Percentiles rank a stretch among this genome's conserved stretches.
These are phyloP conservation scores for Termitomyces titanicus DNA, from an alignment of 768 basidiomycete species.

Conservation along the genomic window DNA sequence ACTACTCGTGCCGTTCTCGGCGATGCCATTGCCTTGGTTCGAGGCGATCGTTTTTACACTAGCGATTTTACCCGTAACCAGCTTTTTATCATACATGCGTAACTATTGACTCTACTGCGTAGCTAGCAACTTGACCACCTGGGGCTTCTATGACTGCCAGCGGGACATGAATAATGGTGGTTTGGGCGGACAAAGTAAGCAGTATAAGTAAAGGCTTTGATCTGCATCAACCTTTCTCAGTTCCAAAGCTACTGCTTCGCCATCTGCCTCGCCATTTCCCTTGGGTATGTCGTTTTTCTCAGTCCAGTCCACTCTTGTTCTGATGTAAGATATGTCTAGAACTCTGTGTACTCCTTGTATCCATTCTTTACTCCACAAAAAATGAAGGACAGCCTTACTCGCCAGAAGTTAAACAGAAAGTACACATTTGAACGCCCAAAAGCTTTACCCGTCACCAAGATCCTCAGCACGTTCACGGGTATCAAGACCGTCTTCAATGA, in stretches of 20 bases:
- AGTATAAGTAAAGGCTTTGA: no score
- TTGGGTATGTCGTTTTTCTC: conserved; percentile 9
- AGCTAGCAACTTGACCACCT: conserved; percentile 45
- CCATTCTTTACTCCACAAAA: conserved; percentile 44
- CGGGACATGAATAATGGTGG: conserved; percentile 32
- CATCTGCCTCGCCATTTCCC: conserved; percentile 18
- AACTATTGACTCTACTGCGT: conserved; percentile 21
- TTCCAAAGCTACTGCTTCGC: conserved; percentile 17
- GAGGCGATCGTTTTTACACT: conserved; percentile 51
- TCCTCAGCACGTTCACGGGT: conserved; percentile 29
- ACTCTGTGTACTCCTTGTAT: conserved; percentile 16
- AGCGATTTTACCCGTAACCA: conserved; percentile 45
- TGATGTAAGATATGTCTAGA: neutral
- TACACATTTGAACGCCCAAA: conserved; percentile 41
- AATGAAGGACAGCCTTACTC: conserved; percentile 32
- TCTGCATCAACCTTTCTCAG: neutral
- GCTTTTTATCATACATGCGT: neutral
- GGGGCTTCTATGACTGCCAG: conserved; percentile 49
- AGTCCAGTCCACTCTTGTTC: neutral
- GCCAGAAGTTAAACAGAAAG: conserved; percentile 31
- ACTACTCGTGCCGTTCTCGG: conserved; percentile 47
- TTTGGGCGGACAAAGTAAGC: conserved; percentile 15
- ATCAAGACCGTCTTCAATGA: conserved; percentile 34
- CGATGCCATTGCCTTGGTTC: conserved; percentile 48
- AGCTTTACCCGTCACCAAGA: conserved; percentile 21